These are phyloP conservation scores for Eucalyptus regnans DNA, from an alignment of 345 rosid genomes.

Conservation along the genomic window DNA sequence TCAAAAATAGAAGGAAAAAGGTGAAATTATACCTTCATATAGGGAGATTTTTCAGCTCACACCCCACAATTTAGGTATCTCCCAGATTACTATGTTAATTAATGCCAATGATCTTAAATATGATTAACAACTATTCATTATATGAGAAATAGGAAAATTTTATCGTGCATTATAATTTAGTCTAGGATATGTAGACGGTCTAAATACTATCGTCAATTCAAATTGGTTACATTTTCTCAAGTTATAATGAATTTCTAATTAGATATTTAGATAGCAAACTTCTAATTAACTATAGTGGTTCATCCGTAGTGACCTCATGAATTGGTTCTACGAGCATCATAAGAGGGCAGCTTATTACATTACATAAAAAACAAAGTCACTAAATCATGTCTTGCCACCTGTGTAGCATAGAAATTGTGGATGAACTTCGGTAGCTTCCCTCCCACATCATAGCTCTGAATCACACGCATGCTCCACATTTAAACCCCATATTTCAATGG, in stretches of 20 bases:
- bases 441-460: not conserved
- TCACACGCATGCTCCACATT: not conserved
- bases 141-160: not conserved
- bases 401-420: not conserved
- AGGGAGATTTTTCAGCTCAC: not conserved
- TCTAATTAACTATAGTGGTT: not conserved
- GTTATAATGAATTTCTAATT: not conserved
- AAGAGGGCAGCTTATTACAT: not conserved
- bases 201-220: rapidly evolving
- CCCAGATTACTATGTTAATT: not conserved
- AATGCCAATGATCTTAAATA: not conserved
- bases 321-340: not conserved
- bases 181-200: not conserved
- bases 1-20: not conserved
- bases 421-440: not conserved
- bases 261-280: not conserved
- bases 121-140: not conserved
- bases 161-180: not conserved
- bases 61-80: not conserved
- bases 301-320: not conserved
- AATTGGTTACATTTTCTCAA: not conserved
- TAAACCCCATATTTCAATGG: not conserved
- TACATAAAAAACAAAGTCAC: not conserved
- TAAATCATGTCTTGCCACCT: not conserved
- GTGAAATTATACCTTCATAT: not conserved